Percentiles rank a stretch among this genome's conserved stretches.
phyloP scores from a whole-genome alignment of 768 basidiomycete species.

The Boletus rubropictus region DNA sequence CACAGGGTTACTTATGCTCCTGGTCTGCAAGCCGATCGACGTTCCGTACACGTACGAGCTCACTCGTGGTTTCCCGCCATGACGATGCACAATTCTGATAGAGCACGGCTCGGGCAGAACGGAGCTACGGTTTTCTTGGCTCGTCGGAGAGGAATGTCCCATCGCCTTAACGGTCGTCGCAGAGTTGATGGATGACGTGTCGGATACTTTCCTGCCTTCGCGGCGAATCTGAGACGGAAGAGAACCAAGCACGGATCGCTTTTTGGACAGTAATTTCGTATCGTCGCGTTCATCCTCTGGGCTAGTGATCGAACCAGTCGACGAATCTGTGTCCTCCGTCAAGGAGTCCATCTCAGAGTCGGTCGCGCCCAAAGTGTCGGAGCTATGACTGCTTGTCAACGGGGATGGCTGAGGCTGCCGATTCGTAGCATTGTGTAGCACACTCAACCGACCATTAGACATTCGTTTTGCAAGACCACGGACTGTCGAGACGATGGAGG shows the following conservation, averaged over 20 bases:
- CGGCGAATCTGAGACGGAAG: constrained; percentile 40
- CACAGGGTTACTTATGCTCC: constrained; percentile 7
- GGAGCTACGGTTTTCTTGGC: constrained; percentile 16
- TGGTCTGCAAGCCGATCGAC: constrained; percentile 15
- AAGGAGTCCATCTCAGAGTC: constrained; percentile 59
- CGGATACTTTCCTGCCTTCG: constrained; percentile 36
- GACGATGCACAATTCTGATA: constrained; percentile 26
- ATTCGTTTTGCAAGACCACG: constrained; percentile 56
- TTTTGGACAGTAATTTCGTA: constrained; percentile 20
- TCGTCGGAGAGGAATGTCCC: constrained; percentile 17
- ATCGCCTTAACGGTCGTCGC: constrained; percentile 33
- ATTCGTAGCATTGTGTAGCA: constrained; percentile 13
- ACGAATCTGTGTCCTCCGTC: constrained; percentile 58
- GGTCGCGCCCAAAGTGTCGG: constrained; percentile 39
- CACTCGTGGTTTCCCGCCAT: constrained; percentile 22
- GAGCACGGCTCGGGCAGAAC: constrained; percentile 15
- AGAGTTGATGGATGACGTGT: constrained; percentile 32
- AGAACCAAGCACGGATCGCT: constrained; percentile 44
- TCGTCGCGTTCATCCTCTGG: constrained; percentile 41
- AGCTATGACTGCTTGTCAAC: constrained; percentile 38
- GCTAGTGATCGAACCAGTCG: constrained; percentile 45
- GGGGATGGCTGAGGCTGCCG: constrained; percentile 26
- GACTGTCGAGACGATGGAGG: constrained; percentile 48
- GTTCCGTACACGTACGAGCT: constrained; percentile 26
- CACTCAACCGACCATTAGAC: constrained; percentile 38